Evolutionary conservation across 148 eudicot genomes (phyloP), one percentile per base, ranked within the genome.

Genomic region (Camellia japonica): DNA sequence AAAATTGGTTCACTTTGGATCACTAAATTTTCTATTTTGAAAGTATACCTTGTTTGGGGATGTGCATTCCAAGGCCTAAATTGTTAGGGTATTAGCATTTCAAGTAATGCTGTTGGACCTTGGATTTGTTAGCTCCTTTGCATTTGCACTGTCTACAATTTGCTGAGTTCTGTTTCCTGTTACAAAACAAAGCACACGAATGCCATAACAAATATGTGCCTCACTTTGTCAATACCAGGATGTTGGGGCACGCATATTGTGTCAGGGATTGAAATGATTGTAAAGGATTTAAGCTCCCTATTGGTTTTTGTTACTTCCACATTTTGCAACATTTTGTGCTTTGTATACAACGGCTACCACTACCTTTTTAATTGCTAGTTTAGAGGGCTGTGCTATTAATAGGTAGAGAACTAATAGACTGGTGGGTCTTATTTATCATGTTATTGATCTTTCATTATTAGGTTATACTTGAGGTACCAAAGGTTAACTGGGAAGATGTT

Each of bases 381-480:
- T n/a, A 12, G 1, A 67, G 68, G 47, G 9, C 11, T 41, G 4
- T 67, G 41, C 47, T 38, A 38, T 64, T 6, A 42, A 67, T 38
- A 13, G 6, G 41, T 64, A 7, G 0, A 18, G 64, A 18, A 61
- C 38, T 20, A 11, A 51, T 69, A 12, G 75, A 71, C 19, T 73
- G 19, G 63, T 38, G 16, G 59, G 23, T 44, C 5, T 41, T 42
- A 43, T n/a, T 62, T 42, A 56, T 56, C 42, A 51, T 19, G 62
- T 76, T 80, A 41, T 6, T 64, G 30, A 51, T 52, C 44, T 14
- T 81, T 49, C 8, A 38, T 11, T 70, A 23, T 41, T 86, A 96
- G 99, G 91, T 94, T 46, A 87, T 87, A 82, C 97, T 96, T 55
- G 99, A 96, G 89, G 87, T 96, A 62, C 99, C 99, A 0, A 93